Conservation (phyloP, 2,329 filamentous ascomycete species). For the Penicillium sp. region DNA sequence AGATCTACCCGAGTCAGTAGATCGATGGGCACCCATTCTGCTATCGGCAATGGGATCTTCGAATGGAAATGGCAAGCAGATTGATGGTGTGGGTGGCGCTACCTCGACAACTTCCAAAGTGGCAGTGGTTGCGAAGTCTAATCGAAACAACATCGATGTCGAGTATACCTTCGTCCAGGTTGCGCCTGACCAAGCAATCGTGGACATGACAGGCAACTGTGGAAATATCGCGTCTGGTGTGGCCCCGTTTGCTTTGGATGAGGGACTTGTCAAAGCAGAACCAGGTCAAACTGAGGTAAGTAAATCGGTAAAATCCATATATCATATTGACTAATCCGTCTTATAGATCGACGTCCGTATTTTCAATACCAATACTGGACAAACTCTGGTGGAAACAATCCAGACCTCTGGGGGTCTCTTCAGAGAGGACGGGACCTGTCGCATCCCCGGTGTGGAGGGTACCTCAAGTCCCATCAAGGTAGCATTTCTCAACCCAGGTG, state of each 20-base stretch:
- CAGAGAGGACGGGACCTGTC: constrained; percentile 51
- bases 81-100: constrained; percentile 68
- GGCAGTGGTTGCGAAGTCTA: constrained; percentile 59
- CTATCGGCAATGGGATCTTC: constrained; percentile 35
- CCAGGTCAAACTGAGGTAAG: constrained; percentile 25
- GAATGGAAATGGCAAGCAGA: constrained; percentile 51
- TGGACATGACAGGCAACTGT: constrained; percentile 68
- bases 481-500: constrained; percentile 60
- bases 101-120: constrained; percentile 68
- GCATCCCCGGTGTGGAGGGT: constrained; percentile 61
- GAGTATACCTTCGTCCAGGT: constrained; percentile 70
- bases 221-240: constrained; percentile 68
- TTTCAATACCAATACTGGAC: constrained; percentile 67
- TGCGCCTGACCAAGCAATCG: constrained; percentile 57
- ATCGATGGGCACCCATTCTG: constrained; percentile 31
- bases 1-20: constrained; percentile 27
- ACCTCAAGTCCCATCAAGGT: constrained; percentile 56
- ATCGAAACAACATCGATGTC: constrained; percentile 51
- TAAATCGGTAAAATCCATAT: background rate
- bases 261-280: constrained; percentile 44
- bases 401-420: constrained; percentile 45
- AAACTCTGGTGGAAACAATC: constrained; percentile 59
- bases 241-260: constrained; percentile 62
- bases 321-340: constrained; percentile 15
- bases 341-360: constrained; percentile 55